phyloP scores from a whole-genome alignment of 768 basidiomycete species.

The Boletus pseudopeckii region DNA sequence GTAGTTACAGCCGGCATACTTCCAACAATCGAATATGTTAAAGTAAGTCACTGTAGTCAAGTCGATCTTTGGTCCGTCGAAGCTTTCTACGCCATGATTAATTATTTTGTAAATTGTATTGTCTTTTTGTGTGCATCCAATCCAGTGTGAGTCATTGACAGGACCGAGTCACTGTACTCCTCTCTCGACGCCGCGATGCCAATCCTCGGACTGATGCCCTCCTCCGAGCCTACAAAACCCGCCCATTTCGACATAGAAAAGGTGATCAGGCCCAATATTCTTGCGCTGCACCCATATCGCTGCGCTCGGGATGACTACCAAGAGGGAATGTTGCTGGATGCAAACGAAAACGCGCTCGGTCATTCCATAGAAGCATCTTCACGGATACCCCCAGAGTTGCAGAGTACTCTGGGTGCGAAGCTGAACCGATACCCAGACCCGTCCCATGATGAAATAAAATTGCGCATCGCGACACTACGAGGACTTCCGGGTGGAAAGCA shows the following conservation, averaged over 20 bases:
- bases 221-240: slow-evolving; percentile 48
- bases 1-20: too few species aligned
- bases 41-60: too few species aligned
- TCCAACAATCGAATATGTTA: too few species aligned
- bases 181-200: slow-evolving; percentile 49
- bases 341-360: slow-evolving; percentile 95
- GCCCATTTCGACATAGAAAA: slow-evolving; percentile 81
- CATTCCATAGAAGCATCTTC: slow-evolving; percentile 59
- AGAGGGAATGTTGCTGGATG: slow-evolving; percentile 88
- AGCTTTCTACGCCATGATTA: too few species aligned
- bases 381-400: slow-evolving; percentile 33
- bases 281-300: slow-evolving; percentile 86
- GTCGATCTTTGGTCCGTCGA: too few species aligned
- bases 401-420: slow-evolving; percentile 43
- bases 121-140: too few species aligned
- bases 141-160: not conserved
- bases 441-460: slow-evolving; percentile 75
- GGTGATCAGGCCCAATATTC: slow-evolving; percentile 92
- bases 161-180: not conserved
- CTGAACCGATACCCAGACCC: slow-evolving; percentile 96
- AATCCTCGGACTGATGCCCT: slow-evolving; percentile 57
- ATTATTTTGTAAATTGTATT: too few species aligned
- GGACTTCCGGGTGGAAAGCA: slow-evolving; percentile 59
- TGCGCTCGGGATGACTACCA: slow-evolving; percentile 97
- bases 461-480: slow-evolving; percentile 69